Evolutionary conservation across 2,329 filamentous ascomycete species (phyloP).

Genomic region (Periconia sp.): DNA sequence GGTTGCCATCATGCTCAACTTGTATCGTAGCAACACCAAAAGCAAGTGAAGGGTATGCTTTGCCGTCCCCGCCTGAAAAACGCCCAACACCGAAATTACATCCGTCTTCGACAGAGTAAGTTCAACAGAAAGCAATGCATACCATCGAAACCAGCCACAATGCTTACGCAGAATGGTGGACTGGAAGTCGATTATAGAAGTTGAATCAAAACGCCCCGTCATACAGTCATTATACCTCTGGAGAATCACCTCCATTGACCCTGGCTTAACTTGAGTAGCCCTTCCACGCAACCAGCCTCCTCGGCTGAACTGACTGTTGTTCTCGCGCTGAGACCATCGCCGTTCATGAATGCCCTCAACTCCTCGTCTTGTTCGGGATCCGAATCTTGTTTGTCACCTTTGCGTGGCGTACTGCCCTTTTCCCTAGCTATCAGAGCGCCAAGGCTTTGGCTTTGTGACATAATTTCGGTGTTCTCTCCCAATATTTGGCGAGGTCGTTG

Average conservation of each 20-base stretch:
- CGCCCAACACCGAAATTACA: too few species aligned
- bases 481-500: constrained; percentile 45
- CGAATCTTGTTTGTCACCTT: constrained; percentile 30
- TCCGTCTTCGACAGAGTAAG: too few species aligned
- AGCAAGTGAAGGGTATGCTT: too few species aligned
- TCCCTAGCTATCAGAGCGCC: constrained; percentile 39
- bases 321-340: constrained; percentile 61
- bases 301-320: constrained; percentile 52
- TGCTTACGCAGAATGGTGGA: too few species aligned
- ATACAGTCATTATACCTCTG: neutral
- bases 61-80: too few species aligned
- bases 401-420: constrained; percentile 18
- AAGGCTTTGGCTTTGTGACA: constrained; percentile 42
- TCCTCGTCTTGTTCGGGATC: constrained; percentile 61
- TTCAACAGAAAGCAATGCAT: neutral
- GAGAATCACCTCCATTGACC: constrained; percentile 72
- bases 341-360: constrained; percentile 72
- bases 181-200: neutral
- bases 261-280: constrained; percentile 84
- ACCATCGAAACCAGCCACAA: neutral
- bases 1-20: too few species aligned
- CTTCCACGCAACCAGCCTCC: constrained; percentile 86
- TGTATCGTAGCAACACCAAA: too few species aligned
- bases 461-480: constrained; percentile 49
- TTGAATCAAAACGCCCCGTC: neutral